A percentile compares a stretch with the other conserved stretches of the same genome.
Evolutionary conservation across 1,284 basidiomycete genomes (phyloP).

Genomic region (Ustilago bromivora): DNA sequence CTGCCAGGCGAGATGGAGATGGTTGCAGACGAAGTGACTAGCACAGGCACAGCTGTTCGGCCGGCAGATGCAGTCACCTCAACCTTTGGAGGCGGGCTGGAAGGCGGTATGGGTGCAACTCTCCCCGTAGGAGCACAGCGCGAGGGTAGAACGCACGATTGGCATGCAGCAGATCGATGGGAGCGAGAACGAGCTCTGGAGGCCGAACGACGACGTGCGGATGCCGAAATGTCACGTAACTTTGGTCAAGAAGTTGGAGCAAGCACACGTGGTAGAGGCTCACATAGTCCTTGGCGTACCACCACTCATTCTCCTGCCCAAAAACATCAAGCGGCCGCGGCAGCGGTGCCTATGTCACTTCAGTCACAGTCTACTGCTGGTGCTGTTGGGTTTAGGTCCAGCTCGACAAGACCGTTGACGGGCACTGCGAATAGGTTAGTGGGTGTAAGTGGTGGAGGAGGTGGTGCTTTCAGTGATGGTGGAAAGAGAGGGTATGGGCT

Average conservation of each 20-base stretch:
- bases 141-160: slow-evolving; percentile 31
- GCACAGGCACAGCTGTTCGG: slow-evolving; percentile 2
- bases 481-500: slow-evolving; percentile 36
- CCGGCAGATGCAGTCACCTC: neutral
- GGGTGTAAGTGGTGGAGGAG: slow-evolving; percentile 21
- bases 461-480: neutral
- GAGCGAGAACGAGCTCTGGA: slow-evolving; percentile 42
- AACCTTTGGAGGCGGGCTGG: slow-evolving; percentile 23
- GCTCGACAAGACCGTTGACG: slow-evolving; percentile 25
- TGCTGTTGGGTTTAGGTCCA: slow-evolving; percentile 21
- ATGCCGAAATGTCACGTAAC: slow-evolving; percentile 55
- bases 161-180: slow-evolving; percentile 35
- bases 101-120: slow-evolving; percentile 42
- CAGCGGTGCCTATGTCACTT: slow-evolving; percentile 5
- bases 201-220: slow-evolving; percentile 44
- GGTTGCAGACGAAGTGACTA: slow-evolving; percentile 20
- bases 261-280: slow-evolving; percentile 43
- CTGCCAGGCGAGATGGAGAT: slow-evolving; percentile 54
- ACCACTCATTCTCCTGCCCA: slow-evolving; percentile 3
- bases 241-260: slow-evolving; percentile 53
- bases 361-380: slow-evolving; percentile 6
- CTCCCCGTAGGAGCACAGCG: slow-evolving; percentile 37
- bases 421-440: slow-evolving; percentile 16
- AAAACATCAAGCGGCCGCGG: neutral
- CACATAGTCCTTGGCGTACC: slow-evolving; percentile 46